These are phyloP conservation scores for Dichotomopilus funicola DNA, from an alignment of 2,329 filamentous ascomycete genomes.

Conservation along the genomic window DNA sequence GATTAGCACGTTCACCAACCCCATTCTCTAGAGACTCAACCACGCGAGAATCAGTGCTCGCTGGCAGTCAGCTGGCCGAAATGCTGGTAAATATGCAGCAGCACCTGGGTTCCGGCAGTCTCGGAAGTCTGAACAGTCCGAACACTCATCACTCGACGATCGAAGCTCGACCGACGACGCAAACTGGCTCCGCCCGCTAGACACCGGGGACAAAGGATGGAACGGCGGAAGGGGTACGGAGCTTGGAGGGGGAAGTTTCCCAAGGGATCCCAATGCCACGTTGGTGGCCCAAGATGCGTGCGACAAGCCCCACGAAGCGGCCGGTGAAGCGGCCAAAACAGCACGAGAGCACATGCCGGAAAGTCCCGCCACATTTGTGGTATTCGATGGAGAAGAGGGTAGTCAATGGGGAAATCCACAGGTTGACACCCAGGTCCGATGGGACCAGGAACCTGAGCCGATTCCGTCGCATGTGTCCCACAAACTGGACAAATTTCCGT, in stretches of 20 bases:
- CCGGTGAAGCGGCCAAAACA: not conserved
- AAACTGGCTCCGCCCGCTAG: no score
- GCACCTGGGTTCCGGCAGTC: no score
- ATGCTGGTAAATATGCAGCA: not conserved
- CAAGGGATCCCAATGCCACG: no score
- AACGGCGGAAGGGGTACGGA: no score
- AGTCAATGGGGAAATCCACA: not conserved
- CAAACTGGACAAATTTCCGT: not conserved
- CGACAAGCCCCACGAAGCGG: not conserved
- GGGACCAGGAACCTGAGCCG: no score
- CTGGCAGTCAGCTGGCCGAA: not conserved
- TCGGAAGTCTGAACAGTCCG: not conserved
- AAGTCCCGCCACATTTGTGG: no score
- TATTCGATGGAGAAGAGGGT: no score
- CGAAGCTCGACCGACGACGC: not conserved
- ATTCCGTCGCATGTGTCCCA: not conserved
- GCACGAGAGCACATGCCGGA: not conserved
- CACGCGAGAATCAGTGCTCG: not conserved
- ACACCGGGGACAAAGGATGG: no score
- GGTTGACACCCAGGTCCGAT: not conserved
- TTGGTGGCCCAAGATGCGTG: not conserved
- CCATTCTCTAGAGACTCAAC: slow-evolving; percentile 1
- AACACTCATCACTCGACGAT: not conserved
- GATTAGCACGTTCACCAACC: not conserved
- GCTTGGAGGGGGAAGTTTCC: no score